A percentile compares a stretch with the other conserved stretches of the same genome.
phyloP scores from a whole-genome alignment of 2,329 filamentous ascomycete species.

The Ceratocystiopsis sp. region DNA sequence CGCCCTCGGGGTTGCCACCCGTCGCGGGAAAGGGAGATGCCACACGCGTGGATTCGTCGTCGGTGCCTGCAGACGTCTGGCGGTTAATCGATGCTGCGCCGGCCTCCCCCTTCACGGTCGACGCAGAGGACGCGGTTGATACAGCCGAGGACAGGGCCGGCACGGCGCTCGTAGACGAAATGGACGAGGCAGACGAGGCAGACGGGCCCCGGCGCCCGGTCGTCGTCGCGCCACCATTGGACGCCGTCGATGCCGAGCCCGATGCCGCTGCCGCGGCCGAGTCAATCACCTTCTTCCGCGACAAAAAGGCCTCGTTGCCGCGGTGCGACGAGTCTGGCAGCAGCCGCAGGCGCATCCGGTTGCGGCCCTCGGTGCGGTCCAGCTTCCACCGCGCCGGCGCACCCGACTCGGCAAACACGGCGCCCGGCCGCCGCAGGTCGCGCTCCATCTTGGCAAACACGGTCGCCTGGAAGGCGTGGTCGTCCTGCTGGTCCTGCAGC shows the following conservation, averaged over 20 bases:
- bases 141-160: neutral
- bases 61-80: too few species aligned
- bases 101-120: slow-evolving; percentile 3
- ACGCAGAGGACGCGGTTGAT: slow-evolving; percentile 7
- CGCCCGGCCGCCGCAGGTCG: slow-evolving; percentile 62
- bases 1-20: too few species aligned
- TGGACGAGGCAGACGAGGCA: neutral
- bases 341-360: slow-evolving; percentile 81
- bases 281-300: slow-evolving; percentile 36
- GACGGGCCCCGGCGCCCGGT: neutral
- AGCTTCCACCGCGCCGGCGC: slow-evolving; percentile 58
- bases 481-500: slow-evolving; percentile 87
- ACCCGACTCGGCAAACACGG: slow-evolving; percentile 52
- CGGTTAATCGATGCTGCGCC: too few species aligned
- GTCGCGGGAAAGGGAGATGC: too few species aligned
- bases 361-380: slow-evolving; percentile 87
- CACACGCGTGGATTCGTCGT: too few species aligned
- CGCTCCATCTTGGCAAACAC: slow-evolving; percentile 64
- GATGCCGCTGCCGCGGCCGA: slow-evolving; percentile 3
- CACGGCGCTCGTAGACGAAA: too few species aligned
- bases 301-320: slow-evolving; percentile 58
- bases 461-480: slow-evolving; percentile 58
- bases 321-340: slow-evolving; percentile 54
- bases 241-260: neutral
- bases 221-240: neutral